A percentile compares a stretch with the other conserved stretches of the same genome.
Evolutionary conservation across 306 rosid genomes (phyloP).

Genomic region (Cicer cuneatum): DNA sequence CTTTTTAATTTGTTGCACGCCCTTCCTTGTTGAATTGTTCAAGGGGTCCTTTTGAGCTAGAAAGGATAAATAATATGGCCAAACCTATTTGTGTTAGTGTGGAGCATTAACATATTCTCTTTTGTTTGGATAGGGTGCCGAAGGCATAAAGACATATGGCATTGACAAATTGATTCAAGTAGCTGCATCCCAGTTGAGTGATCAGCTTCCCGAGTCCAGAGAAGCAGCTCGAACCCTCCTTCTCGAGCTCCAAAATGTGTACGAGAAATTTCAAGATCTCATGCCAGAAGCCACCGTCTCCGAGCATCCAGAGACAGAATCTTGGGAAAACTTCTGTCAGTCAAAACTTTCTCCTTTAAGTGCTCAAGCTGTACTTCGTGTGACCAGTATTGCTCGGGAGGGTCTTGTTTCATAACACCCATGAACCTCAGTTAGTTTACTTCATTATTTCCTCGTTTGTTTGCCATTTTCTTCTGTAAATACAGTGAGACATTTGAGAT

Average conservation of each 20-base stretch:
- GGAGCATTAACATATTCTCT: conserved; percentile 30
- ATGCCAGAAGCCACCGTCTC: conserved; percentile 49
- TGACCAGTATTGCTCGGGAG: conserved; percentile 73
- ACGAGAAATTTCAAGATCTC: conserved; percentile 61
- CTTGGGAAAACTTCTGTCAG: conserved; percentile 93
- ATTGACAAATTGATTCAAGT: conserved; percentile 89
- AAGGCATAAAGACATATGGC: conserved; percentile 84
- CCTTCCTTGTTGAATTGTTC: conserved; percentile 1
- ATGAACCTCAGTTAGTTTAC: conserved; percentile 51
- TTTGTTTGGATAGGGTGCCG: conserved; percentile 71
- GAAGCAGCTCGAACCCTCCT: conserved; percentile 93
- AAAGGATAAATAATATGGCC: conserved; percentile 9
- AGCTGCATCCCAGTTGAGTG: conserved; percentile 93
- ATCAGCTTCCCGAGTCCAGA: conserved; percentile 96
- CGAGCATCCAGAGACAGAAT: conserved; percentile 58
- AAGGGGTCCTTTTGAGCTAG: conserved; percentile 33
- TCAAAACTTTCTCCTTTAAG: conserved; percentile 88
- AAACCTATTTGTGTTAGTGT: conserved; percentile 12
- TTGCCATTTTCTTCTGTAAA: conserved; percentile 65
- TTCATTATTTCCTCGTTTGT: conserved; percentile 59
- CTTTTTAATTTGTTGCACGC: conserved; percentile 15
- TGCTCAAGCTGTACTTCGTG: conserved; percentile 97
- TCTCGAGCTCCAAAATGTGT: conserved; percentile 81
- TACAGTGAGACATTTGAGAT: conserved; percentile 60
- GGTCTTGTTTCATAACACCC: conserved; percentile 78